Evolutionary conservation across 768 basidiomycete species (phyloP), one percentile per base, ranked within the genome.

Genomic region (Hygrocybe punicea): DNA sequence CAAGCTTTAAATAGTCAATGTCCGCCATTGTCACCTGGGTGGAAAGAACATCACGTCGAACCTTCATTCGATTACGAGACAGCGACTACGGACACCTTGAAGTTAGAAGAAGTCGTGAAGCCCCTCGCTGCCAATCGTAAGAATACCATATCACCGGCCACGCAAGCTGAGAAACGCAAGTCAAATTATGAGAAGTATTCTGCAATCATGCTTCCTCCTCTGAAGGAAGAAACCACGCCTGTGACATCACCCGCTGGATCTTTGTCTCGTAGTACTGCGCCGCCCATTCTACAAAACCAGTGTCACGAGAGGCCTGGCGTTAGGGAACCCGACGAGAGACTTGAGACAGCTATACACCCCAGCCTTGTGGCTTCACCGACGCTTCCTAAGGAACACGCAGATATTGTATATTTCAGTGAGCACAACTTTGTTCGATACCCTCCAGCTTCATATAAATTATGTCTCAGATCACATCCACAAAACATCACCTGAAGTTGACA

Each of bases 101-200:
- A 6, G 63, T 65, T 34, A 54, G 47, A 57, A 19, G 55, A 35
- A 37, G 63, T 7, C 49, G 40, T 42, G 35, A 60, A 45, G 17
- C 42, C 56, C 49, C 57, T 46, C 36, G 60, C 60, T 61, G 54
- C 59, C 51, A 57, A 56, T 59, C 60, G 23, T 16, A 53, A 65
- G 39, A 59, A 51, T 47, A 53, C 63, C 44, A 62, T 61, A 35
- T 58, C 68, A 16, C 60, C 70, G 5, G 64, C 71, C 24, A 58
- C 66, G 4, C 74, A 73, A 29, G 58, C 68, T 25, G 86, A 91
- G 63, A 84, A 79, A 63, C 80, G 84, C 51, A 84, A 79, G 66
- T 84, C 86, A 34, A 88, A 79, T 60, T 84, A 82, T 61, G 87
- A 89, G 57, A 82, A 77, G 63, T 87, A 86, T 61, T 82, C 86